Evolutionary conservation across 2,329 filamentous ascomycete genomes (phyloP).

Genomic region (Didymella pomorum): DNA sequence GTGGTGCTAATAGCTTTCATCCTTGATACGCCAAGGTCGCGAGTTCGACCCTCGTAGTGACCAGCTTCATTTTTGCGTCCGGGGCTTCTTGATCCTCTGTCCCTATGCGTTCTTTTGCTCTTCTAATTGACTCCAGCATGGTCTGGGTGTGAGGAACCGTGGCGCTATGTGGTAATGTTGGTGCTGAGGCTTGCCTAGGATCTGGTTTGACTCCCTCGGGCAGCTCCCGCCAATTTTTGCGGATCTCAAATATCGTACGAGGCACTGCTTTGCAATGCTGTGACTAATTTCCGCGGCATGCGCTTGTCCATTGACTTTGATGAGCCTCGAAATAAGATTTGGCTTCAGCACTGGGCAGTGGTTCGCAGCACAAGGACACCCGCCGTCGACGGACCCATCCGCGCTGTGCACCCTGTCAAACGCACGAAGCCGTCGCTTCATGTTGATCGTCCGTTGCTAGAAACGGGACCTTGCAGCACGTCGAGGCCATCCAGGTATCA

Average conservation of each 20-base stretch:
- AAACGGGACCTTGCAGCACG: conserved; percentile 17
- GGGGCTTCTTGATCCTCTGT: too few species aligned
- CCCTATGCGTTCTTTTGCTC: background rate
- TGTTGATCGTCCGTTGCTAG: conserved; percentile 15
- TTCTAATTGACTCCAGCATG: background rate
- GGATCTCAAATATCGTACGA: too few species aligned
- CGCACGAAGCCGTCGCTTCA: conserved; percentile 25
- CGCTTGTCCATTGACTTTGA: background rate
- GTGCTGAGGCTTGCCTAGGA: too few species aligned
- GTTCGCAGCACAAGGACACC: conserved; percentile 22
- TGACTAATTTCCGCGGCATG: background rate
- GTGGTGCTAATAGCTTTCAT: conserved; percentile 27
- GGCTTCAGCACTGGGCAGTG: conserved; percentile 21
- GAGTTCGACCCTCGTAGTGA: conserved; percentile 29
- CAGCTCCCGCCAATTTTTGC: too few species aligned
- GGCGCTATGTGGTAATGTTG: too few species aligned
- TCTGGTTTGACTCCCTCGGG: too few species aligned
- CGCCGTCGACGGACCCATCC: conserved; percentile 22
- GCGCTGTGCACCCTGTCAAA: conserved; percentile 31
- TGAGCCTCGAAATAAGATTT: background rate
- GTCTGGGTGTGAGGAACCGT: too few species aligned
- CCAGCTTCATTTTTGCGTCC: conserved; percentile 13
- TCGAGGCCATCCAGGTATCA: conserved; percentile 19
- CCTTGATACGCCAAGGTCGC: conserved; percentile 27
- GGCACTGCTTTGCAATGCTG: background rate